Evolutionary conservation across 2,329 filamentous ascomycete genomes (phyloP).

Genomic region (Talaromyces sp.): DNA sequence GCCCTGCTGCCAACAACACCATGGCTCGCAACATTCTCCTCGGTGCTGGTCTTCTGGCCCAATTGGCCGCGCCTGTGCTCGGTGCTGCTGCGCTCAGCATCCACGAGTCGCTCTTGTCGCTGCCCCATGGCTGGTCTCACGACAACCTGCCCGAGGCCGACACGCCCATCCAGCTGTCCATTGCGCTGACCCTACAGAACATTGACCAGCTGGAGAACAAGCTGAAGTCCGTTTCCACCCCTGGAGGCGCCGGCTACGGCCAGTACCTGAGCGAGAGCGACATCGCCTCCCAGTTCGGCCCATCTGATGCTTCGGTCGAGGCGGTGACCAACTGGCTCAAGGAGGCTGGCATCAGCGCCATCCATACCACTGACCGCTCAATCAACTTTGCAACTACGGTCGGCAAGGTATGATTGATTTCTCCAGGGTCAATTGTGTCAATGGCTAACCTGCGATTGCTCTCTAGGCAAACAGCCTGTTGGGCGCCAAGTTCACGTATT

Average conservation of each 20-base stretch:
- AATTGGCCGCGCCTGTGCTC: conserved; percentile 16
- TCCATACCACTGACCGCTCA: conserved; percentile 35
- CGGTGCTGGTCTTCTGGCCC: conserved; percentile 16
- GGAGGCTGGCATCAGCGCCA: conserved; percentile 28
- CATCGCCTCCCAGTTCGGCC: conserved; percentile 38
- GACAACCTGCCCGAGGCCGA: conserved; percentile 12
- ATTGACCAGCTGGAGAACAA: conserved; percentile 34
- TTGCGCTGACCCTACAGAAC: conserved; percentile 20
- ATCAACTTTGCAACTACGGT: conserved; percentile 40
- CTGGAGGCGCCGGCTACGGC: conserved; percentile 43
- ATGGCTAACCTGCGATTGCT: not conserved
- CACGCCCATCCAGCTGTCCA: conserved; percentile 16
- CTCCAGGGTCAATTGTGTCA: not conserved
- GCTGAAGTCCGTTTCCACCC: conserved; percentile 41
- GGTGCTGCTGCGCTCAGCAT: conserved; percentile 11
- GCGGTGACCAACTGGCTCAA: conserved; percentile 38
- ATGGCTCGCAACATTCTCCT: conserved; percentile 10
- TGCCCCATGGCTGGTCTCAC: conserved; percentile 16
- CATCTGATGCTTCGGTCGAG: conserved; percentile 31
- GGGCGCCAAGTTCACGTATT: conserved; percentile 43
- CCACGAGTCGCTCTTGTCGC: conserved; percentile 16
- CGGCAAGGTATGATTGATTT: conserved; percentile 17
- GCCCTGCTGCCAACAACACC: not conserved
- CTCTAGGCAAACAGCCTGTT: conserved; percentile 39
- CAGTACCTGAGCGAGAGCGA: conserved; percentile 42